Evolutionary conservation across 805 yeast species (phyloP), one percentile per base, ranked within the genome.

Genomic region (Phaffomyces opuntiae): DNA sequence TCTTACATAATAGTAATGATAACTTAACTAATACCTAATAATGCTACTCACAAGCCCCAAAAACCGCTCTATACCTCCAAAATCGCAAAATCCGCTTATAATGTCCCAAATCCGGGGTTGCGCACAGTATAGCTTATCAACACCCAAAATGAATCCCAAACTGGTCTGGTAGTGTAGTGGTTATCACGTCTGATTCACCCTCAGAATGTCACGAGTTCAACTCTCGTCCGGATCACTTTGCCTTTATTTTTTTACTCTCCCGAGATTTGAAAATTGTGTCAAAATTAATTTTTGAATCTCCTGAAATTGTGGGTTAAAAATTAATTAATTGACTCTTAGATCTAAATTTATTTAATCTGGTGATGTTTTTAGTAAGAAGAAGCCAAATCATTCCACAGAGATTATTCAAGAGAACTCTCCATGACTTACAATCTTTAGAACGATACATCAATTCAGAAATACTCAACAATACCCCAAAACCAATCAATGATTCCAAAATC

Each of bases 131-230:
- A 17, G 3, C 19, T 3, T 17, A 3, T 17, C 3, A 24, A 13
- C 26, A 16, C 29, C 26, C 14, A 14, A 25, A n/a, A n/a, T n/a
- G n/a, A n/a, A n/a, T n/a, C 5, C 24, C 12, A 21, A 36, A 38
- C 24, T 33, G 63, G 64, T 59, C 56, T 55, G 57, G 64, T 60
- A 59, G 64, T 60, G 64, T 60, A 60, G 62, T 59, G 64, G 64
- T 60, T 60, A 60, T 60, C 64, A 60, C 64, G 64, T 60, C 64
- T 60, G 62, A 54, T 60, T 60, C 62, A 60, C 64, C 50, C 64
- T 54, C 62, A 60, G 64, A 59, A 60, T 57, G 64, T 59, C 62
- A 52, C 64, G 64, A 59, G 64, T 59, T 60, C 64, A 60, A 60
- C 53, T 60, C 64, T 59, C 63, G 64, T 52, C 64, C 57, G 59